phyloP scores from a whole-genome alignment of 2,329 filamentous ascomycete species.

The Ceratocystis destructans region DNA sequence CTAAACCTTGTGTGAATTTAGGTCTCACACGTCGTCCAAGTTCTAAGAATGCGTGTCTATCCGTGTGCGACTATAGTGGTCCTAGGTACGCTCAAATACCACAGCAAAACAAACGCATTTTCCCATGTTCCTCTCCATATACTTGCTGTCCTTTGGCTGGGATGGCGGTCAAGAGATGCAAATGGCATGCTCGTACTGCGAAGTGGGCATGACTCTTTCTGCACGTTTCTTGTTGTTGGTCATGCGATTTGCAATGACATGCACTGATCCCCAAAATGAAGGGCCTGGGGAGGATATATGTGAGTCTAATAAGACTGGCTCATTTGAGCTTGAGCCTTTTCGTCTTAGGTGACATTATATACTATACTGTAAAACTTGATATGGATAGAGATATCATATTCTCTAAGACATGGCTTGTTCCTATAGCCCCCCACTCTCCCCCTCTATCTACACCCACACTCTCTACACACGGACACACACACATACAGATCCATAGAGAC shows the following conservation, averaged over 20 bases:
- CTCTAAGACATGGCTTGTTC: background rate
- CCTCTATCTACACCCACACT: background rate
- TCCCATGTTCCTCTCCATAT: too few relatives aligned
- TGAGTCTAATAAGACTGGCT: background rate
- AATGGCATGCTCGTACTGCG: too few relatives aligned
- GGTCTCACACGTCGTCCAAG: too few relatives aligned
- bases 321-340: background rate
- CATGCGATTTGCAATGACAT: slow-evolving; percentile 6
- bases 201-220: background rate
- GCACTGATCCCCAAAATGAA: background rate
- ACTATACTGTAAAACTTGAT: background rate
- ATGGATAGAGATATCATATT: background rate
- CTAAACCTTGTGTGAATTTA: too few relatives aligned
- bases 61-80: too few relatives aligned
- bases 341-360: background rate
- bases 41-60: too few relatives aligned
- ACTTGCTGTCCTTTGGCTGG: too few relatives aligned
- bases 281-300: background rate
- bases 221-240: background rate
- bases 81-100: too few relatives aligned
- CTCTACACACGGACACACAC: background rate
- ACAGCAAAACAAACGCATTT: too few relatives aligned
- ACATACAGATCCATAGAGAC: too few relatives aligned
- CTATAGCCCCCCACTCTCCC: background rate
- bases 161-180: too few relatives aligned